These are phyloP conservation scores for Linnemannia hyalina DNA, from an alignment of 192 early-diverging fungal genomes.

Conservation along the genomic window DNA sequence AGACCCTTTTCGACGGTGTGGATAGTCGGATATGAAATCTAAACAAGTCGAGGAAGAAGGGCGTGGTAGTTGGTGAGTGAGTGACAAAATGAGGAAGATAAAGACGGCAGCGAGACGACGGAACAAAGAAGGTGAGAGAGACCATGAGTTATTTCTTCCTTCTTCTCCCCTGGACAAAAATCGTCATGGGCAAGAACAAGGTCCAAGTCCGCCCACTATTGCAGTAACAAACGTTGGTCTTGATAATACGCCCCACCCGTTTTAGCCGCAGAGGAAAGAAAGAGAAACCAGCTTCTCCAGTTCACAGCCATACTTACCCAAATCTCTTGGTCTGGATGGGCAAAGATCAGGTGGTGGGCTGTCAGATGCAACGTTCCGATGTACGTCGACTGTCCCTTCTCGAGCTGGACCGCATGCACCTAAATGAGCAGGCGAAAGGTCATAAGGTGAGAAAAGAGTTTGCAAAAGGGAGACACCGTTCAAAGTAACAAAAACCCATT, in stretches of 20 bases:
- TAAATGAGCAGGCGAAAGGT: not conserved
- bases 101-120: not conserved
- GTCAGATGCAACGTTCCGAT: slow-evolving; percentile 78
- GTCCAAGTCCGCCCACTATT: not conserved
- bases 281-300: slow-evolving; percentile 14
- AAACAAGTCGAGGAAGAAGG: slow-evolving; percentile 11
- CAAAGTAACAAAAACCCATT: not conserved
- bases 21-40: slow-evolving; percentile 90
- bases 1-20: slow-evolving; percentile 84
- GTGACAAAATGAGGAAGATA: not conserved
- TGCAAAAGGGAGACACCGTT: not conserved
- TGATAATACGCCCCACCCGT: not conserved
- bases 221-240: not conserved
- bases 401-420: slow-evolving; percentile 60
- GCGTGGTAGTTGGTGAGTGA: not conserved
- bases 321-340: slow-evolving; percentile 65
- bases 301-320: slow-evolving; percentile 62
- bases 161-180: not conserved
- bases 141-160: not conserved
- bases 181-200: not conserved
- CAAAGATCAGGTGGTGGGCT: slow-evolving; percentile 84
- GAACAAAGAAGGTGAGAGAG: not conserved
- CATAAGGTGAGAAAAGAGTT: not conserved
- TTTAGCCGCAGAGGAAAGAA: not conserved
- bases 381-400: slow-evolving; percentile 51